Base-by-base conservation (phyloP, 1,284 basidiomycete genomes). In the Phlebopus sp. region DNA sequence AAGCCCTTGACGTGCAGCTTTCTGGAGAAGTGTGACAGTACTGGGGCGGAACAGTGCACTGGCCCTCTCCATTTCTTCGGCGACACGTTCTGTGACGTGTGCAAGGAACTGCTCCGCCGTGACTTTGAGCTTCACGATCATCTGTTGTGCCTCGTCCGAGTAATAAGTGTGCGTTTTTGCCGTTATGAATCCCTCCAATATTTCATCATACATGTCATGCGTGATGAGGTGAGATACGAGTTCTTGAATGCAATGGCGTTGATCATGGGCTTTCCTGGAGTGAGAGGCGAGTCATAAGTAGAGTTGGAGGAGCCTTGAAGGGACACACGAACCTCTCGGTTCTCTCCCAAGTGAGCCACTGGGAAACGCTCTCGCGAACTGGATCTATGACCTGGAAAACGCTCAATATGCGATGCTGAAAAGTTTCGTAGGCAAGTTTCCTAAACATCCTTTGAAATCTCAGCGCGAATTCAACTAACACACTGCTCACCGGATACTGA, bases 321-420 rank as follows among this genome's bases (percentile, higher is more conserved):
- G 35, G 17, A 29, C 37, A 37, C 18, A 55, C 68, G 0, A n/a
- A 74, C 73, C 68, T 68, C n/a, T 70, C 59, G 9, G 71, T 63
- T 14, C 85, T 74, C 61, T 89, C 87, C 55, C 60, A 73, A 1
- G 66, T 63, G 3, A 78, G 60, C 85, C 88, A 88, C 9, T 70
- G 66, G 21, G 68, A 56, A 1, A 90, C 59, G n/a, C 79, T 77
- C 1, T 62, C 59, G 15, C 70, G 69, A 19, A 88, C 67, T 41
- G 69, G 73, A 2, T 71, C 62, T 11, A 68, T 66, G 4, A 88
- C 69, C 4, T 63, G 52, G 0, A 70, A 60, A 50, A 78, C 74
- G 13, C 72, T 72, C 52, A 87, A 81, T 37, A 90, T 72, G 2
- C 61, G 56, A 7, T 68, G 59, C 17, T 68, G 64, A 62, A 86